These are phyloP conservation scores for Gynostemma pentaphyllum DNA, from an alignment of 306 rosid species.

Conservation along the genomic window DNA sequence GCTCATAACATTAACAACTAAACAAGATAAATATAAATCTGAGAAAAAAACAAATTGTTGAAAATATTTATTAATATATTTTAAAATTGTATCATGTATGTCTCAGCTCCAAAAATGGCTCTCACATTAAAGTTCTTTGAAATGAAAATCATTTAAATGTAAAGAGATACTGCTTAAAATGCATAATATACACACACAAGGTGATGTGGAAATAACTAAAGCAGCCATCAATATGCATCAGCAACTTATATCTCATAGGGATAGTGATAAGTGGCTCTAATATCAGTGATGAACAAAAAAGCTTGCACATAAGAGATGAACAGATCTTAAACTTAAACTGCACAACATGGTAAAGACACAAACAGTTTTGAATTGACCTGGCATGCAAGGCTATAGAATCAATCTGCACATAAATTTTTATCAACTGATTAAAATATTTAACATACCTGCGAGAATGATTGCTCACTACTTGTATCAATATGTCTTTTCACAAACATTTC, in stretches of 20 bases:
- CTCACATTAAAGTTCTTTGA: slow-evolving; percentile 4
- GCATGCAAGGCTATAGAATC: not conserved
- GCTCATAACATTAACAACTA: not conserved
- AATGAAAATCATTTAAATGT: not conserved
- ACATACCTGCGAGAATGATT: slow-evolving; percentile 48
- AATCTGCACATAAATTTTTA: not conserved
- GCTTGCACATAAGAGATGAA: too few species aligned
- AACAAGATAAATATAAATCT: not conserved
- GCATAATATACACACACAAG: not conserved
- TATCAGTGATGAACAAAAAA: too few species aligned
- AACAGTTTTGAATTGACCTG: not conserved
- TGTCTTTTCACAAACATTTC: slow-evolving; percentile 31
- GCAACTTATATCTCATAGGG: not conserved
- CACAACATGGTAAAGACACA: not conserved
- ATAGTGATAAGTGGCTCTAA: not conserved
- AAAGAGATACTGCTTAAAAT: not conserved
- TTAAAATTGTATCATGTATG: not conserved
- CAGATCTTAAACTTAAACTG: too few species aligned
- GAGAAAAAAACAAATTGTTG: not conserved
- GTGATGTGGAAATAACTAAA: not conserved
- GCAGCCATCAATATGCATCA: not conserved
- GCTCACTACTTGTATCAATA: slow-evolving; percentile 34
- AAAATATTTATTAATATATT: not conserved
- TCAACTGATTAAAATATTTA: not conserved
- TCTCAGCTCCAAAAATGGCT: not conserved